These are phyloP conservation scores for Venturia carpophila DNA, from an alignment of 2,329 filamentous ascomycete species.

Conservation along the genomic window DNA sequence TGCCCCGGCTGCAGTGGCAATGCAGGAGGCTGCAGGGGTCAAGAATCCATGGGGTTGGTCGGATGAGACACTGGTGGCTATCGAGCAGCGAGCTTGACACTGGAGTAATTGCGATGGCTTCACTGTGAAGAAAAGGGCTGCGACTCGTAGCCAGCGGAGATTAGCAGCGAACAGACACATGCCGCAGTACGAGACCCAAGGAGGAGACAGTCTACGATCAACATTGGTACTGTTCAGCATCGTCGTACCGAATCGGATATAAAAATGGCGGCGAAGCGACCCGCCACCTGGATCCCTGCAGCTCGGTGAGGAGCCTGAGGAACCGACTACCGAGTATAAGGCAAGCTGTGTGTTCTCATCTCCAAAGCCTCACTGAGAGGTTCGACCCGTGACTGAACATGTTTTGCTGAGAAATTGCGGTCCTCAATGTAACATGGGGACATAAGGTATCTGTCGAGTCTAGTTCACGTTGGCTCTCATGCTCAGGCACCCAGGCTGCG, in stretches of 20 bases:
- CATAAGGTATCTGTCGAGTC: no score
- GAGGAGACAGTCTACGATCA: not conserved
- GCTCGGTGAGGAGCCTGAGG: not conserved
- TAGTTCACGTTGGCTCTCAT: no score
- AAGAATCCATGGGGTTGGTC: conserved; percentile 13
- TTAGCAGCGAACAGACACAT: not conserved
- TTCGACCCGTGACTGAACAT: not conserved
- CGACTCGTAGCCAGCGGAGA: not conserved
- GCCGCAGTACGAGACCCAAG: not conserved
- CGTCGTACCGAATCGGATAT: not conserved
- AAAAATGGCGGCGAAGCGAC: not conserved
- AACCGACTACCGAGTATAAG: not conserved
- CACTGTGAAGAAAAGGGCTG: not conserved
- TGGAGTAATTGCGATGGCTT: not conserved
- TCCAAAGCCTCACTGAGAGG: not conserved
- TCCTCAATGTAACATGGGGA: not conserved
- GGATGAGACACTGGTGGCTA: not conserved
- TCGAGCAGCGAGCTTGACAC: no score
- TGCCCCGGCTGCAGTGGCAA: not conserved
- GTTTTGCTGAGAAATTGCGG: not conserved
- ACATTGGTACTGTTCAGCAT: not conserved
- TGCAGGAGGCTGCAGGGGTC: conserved; percentile 12
- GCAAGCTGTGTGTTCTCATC: not conserved
- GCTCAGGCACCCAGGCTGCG: no score
- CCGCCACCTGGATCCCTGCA: not conserved